A percentile compares a stretch with the other conserved stretches of the same genome.
Evolutionary conservation across 108 stramenopile species (phyloP).

Genomic region (Parietichytrium sp.): DNA sequence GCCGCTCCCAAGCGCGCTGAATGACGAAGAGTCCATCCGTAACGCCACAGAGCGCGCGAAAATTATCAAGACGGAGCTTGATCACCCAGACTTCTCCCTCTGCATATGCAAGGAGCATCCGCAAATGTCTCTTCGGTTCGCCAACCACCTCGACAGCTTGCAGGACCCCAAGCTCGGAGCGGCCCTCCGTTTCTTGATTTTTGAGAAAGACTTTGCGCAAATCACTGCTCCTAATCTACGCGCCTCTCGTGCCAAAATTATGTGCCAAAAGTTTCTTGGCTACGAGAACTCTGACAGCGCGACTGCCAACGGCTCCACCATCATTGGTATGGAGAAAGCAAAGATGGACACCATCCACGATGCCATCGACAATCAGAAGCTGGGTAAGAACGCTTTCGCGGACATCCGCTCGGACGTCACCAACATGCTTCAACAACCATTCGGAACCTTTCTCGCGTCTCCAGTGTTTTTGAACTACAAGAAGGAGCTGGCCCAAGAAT

Average conservation of each 20-base stretch:
- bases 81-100: background rate
- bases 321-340: background rate
- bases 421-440: background rate
- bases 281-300: background rate
- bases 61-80: background rate
- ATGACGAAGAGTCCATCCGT: constrained; percentile 28
- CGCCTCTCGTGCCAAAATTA: constrained; percentile 10
- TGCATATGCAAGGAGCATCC: constrained; percentile 23
- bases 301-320: background rate
- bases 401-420: background rate
- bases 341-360: background rate
- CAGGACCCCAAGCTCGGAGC: background rate
- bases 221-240: constrained; percentile 2
- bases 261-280: constrained; percentile 16
- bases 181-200: background rate
- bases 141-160: constrained; percentile 1
- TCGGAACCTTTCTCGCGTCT: background rate
- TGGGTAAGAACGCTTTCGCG: background rate
- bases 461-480: background rate
- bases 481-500: background rate
- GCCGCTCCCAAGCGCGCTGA: background rate
- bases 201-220: background rate
- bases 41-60: background rate
- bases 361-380: background rate
- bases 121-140: background rate